Conservation (phyloP, 495 filamentous ascomycete species). For the Penicillium verhagenii region DNA sequence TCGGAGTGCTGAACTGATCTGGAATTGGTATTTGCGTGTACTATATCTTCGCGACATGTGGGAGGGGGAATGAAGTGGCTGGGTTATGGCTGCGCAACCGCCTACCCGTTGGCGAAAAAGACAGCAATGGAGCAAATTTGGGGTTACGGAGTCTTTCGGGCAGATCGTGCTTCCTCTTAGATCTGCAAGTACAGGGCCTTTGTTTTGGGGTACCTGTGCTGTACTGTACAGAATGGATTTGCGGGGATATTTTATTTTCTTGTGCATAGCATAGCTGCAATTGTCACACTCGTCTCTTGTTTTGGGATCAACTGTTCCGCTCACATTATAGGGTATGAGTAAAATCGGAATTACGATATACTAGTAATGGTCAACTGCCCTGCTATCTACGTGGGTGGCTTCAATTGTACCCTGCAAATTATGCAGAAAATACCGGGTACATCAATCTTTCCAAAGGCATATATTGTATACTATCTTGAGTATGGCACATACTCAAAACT, state of each 20-base stretch:
- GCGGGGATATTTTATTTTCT: slow-evolving; percentile 6
- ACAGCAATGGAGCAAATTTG: slow-evolving; percentile 23
- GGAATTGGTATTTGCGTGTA: slow-evolving; percentile 13
- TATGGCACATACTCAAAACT: slow-evolving; percentile 4
- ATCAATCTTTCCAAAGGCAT: not conserved
- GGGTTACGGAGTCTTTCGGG: slow-evolving; percentile 29
- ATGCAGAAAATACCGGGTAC: too few species aligned
- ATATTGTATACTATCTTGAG: slow-evolving; percentile 19
- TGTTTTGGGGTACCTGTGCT: slow-evolving; percentile 14
- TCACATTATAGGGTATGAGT: not conserved
- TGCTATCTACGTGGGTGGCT: too few species aligned
- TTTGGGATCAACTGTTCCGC: not conserved
- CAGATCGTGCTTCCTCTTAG: slow-evolving; percentile 14
- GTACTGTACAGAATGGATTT: slow-evolving; percentile 23
- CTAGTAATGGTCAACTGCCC: too few species aligned
- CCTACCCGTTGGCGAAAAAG: slow-evolving; percentile 6
- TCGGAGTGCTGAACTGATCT: not conserved
- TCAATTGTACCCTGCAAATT: too few species aligned
- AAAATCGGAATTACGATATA: too few species aligned
- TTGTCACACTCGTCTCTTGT: slow-evolving; percentile 19
- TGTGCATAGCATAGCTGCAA: slow-evolving; percentile 11
- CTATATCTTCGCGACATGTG: slow-evolving; percentile 14
- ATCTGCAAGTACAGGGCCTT: slow-evolving; percentile 19
- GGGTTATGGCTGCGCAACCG: not conserved
- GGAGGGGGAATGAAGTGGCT: slow-evolving; percentile 1